phyloP scores from a whole-genome alignment of 169 alveolate species.

The Plasmodium vivax region DNA sequence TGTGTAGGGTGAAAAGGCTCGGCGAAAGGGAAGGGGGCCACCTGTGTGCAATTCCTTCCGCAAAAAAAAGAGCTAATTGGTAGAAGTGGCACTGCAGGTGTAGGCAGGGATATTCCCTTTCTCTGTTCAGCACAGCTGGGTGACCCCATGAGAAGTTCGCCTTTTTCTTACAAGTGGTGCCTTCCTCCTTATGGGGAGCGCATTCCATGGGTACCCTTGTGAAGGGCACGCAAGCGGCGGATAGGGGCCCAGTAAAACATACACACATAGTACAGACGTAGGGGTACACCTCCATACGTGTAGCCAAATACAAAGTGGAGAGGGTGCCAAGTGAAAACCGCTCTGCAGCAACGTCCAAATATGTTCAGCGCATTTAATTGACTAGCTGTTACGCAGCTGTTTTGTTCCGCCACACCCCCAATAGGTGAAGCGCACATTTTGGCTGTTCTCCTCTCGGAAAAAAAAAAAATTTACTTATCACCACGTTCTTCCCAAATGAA shows the following conservation, averaged over 20 bases:
- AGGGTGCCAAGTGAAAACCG: background rate
- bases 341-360: background rate
- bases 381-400: background rate
- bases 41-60: background rate
- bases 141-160: background rate
- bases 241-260: background rate
- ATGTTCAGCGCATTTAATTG: background rate
- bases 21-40: background rate
- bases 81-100: background rate
- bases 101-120: background rate
- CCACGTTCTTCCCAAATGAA: background rate
- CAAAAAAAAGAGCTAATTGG: background rate
- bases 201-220: background rate
- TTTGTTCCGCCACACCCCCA: background rate
- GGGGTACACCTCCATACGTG: background rate
- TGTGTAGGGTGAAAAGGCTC: background rate
- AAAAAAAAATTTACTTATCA: background rate
- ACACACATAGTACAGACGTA: background rate
- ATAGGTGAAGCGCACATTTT: background rate
- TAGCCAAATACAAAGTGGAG: background rate
- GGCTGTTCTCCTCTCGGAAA: background rate
- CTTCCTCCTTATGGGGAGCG: background rate
- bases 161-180: background rate
- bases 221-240: background rate
- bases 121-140: background rate